Evolutionary conservation across 2,329 filamentous ascomycete genomes (phyloP), one percentile per base, ranked within the genome.

Genomic region (Penicillium sp.): DNA sequence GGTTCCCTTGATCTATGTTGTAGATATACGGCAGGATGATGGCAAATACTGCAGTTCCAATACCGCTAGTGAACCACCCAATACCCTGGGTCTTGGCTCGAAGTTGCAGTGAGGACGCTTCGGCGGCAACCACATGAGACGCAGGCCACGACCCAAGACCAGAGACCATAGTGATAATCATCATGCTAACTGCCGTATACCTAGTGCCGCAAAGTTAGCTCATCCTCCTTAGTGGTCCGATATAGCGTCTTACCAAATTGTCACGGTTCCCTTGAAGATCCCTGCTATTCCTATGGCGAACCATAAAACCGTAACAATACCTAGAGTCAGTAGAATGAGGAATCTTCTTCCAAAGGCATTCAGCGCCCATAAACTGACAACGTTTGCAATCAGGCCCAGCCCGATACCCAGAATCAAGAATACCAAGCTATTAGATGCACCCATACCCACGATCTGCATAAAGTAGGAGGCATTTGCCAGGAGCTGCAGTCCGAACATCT

Each of bases 1-100:
- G 52, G 15, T 64, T 50, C 2, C 61, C 60, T 29, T 55, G 12
- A 4, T 62, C 61, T 7, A 53, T 15, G n/a, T 63, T 63, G 65
- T 78, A 81, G 13, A 79, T 74, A 52, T 81, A 82, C 0, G 80
- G 79, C 0, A 81, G 60, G 8, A 72, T 72, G 32, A 81, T 72
- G 0, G 73, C 73, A 42, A 79, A 76, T 23, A 75, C 65, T 1
- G 72, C 74, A 25, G 71, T 71, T 15, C 70, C 62, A 1, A 75
- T 65, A 0, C 74, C 72, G 0, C 71, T 72, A 0, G 71, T 65
- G 12, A 77, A 72, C 68, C 79, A 79, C 6, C 69, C 70, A 37
- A 75, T 60, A 7, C 70, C 68, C 49, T 69, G 68, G 1, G 68
- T 65, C 37, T 70, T 71, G 4, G 71, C 66, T 12, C 71, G 67